Evolutionary conservation across 2,329 filamentous ascomycete genomes (phyloP).

Genomic region (Pseudocercospora crystallina): DNA sequence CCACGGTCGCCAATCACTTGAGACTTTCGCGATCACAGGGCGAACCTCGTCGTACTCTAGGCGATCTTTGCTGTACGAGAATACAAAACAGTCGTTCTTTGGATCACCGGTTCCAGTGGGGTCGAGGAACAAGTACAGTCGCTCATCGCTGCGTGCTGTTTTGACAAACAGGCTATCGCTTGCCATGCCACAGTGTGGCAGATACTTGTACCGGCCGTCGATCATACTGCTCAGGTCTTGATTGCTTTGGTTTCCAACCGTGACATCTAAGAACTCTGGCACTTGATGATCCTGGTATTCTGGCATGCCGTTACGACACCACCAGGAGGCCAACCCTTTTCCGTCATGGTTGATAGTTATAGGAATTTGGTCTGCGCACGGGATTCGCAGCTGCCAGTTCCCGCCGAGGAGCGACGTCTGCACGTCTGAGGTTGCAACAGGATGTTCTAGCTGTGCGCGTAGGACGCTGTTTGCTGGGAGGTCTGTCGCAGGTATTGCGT

Average conservation of each 20-base stretch:
- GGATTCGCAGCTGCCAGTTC: constrained; percentile 46
- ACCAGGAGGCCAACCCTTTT: constrained; percentile 37
- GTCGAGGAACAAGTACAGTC: constrained; percentile 60
- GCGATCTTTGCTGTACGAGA: constrained; percentile 51
- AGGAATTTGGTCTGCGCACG: constrained; percentile 12
- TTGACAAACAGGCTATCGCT: constrained; percentile 55
- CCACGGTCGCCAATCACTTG: constrained; percentile 46
- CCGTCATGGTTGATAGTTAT: constrained; percentile 28
- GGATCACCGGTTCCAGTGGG: constrained; percentile 50
- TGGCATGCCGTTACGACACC: constrained; percentile 37
- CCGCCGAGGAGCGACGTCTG: constrained; percentile 37
- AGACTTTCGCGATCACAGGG: constrained; percentile 47
- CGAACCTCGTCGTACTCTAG: constrained; percentile 50
- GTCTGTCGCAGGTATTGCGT: constrained; percentile 19
- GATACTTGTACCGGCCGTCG: constrained; percentile 51
- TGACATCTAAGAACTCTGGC: constrained; percentile 46
- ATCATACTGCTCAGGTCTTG: constrained; percentile 33
- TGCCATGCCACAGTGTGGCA: constrained; percentile 60
- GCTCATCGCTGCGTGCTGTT: constrained; percentile 15
- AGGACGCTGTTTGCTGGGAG: constrained; percentile 25
- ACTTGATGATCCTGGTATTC: constrained; percentile 44
- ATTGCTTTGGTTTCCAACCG: constrained; percentile 22
- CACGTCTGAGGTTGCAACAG: constrained; percentile 28
- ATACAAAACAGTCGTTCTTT: constrained; percentile 56
- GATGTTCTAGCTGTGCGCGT: constrained; percentile 24